Conservation (phyloP, 2,329 filamentous ascomycete species). For the Dactylella cylindrospora region DNA sequence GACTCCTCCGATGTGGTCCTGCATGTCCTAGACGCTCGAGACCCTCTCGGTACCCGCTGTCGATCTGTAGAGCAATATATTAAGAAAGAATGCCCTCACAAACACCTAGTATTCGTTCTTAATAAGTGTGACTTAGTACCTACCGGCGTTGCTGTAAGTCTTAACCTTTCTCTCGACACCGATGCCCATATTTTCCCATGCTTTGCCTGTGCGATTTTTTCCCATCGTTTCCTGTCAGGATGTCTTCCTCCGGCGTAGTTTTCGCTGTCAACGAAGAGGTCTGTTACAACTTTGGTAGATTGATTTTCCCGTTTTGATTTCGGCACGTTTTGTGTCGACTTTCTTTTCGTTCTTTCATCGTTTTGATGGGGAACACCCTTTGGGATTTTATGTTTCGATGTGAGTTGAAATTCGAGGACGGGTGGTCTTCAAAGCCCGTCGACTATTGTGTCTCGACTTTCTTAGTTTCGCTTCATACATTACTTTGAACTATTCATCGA, state of each 20-base stretch:
- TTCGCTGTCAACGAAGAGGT: conserved; percentile 67
- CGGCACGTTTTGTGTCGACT: conserved; percentile 48
- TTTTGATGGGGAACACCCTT: conserved; percentile 54
- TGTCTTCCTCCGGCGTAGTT: conserved; percentile 39
- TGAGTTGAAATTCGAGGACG: conserved; percentile 77
- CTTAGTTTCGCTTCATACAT: conserved; percentile 99
- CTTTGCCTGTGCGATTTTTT: conserved; percentile 51
- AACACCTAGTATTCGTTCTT: conserved; percentile 85
- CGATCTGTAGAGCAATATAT: conserved; percentile 91
- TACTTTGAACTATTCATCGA: conserved; percentile 49
- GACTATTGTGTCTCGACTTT: conserved; percentile 69
- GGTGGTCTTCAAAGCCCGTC: conserved; percentile 53
- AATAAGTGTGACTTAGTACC: conserved; percentile 95
- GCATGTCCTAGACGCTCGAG: conserved; percentile 87
- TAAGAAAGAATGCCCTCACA: conserved; percentile 88
- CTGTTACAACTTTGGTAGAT: conserved; percentile 99
- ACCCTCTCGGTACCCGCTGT: conserved; percentile 87
- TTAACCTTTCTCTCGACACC: not conserved
- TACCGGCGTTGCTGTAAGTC: conserved; percentile 89
- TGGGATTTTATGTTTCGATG: conserved; percentile 71
- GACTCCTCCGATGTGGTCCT: conserved; percentile 94
- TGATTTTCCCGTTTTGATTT: conserved; percentile 69
- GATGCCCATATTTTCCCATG: conserved; percentile 47
- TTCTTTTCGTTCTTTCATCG: conserved; percentile 53
- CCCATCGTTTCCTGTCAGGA: conserved; percentile 73